These are phyloP conservation scores for Panaeolus cyanescens DNA, from an alignment of 768 basidiomycete species.

Conservation along the genomic window DNA sequence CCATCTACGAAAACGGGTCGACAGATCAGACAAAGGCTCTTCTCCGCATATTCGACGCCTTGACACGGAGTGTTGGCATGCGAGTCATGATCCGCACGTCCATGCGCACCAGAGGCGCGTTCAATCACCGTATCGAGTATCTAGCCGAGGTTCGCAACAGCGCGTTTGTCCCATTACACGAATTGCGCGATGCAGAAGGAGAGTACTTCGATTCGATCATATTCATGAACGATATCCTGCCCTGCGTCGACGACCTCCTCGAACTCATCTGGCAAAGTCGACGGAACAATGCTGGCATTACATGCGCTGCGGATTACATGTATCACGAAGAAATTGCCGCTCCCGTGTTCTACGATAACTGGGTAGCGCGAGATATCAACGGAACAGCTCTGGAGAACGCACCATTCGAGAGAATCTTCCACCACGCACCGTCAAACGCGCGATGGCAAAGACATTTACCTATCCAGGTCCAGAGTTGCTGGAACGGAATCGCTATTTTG, in stretches of 20 bases:
- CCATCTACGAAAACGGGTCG: conserved; percentile 99
- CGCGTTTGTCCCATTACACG: conserved; percentile 93
- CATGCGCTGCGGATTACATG: conserved; percentile 99
- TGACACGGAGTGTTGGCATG: conserved; percentile 87
- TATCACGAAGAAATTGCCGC: conserved; percentile 93
- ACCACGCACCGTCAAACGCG: conserved; percentile 70
- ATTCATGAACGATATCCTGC: conserved; percentile 99
- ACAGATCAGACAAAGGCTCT: conserved; percentile 98
- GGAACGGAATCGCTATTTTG: conserved; percentile 96
- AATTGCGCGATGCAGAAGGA: conserved; percentile 86
- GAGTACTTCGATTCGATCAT: conserved; percentile 96
- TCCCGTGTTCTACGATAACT: conserved; percentile 97
- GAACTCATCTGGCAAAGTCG: conserved; percentile 97
- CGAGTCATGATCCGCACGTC: conserved; percentile 92
- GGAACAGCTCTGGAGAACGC: conserved; percentile 98
- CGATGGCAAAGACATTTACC: conserved; percentile 93
- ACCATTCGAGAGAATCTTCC: conserved; percentile 94
- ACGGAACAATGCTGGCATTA: conserved; percentile 94
- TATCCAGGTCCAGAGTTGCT: conserved; percentile 95
- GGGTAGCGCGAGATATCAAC: conserved; percentile 99
- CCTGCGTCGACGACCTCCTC: conserved; percentile 95
- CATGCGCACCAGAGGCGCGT: conserved; percentile 89
- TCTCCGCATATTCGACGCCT: conserved; percentile 90
- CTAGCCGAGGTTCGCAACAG: conserved; percentile 99
- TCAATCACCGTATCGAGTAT: conserved; percentile 99